Conservation (phyloP, 768 basidiomycete genomes). For the Pisolithus marmoratus region DNA sequence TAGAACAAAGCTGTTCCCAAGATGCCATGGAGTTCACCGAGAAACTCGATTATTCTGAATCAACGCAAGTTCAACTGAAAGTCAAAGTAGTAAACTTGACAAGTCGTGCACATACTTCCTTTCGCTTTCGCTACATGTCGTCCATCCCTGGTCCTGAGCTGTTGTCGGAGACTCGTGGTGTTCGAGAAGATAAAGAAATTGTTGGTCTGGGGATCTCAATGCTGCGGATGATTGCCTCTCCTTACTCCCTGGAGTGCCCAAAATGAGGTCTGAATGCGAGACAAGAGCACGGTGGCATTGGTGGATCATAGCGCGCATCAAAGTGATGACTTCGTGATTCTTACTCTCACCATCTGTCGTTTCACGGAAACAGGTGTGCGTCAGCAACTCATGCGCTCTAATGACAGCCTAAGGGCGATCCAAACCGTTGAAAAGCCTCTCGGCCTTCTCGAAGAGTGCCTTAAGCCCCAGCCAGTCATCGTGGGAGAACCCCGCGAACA, state of each 20-base stretch:
- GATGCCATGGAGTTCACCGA: slow-evolving; percentile 62
- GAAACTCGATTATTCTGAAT: slow-evolving; percentile 38
- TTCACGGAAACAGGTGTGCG: slow-evolving; percentile 13
- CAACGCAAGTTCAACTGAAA: not conserved
- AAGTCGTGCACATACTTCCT: not conserved
- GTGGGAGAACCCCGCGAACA: slow-evolving; percentile 6
- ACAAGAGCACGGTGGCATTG: slow-evolving; percentile 61
- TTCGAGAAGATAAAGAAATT: not conserved
- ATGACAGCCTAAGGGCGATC: not conserved
- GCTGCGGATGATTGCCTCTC: not conserved
- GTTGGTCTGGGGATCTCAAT: not conserved
- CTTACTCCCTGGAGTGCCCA: slow-evolving; percentile 1
- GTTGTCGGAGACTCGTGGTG: not conserved
- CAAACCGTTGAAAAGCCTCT: slow-evolving; percentile 56
- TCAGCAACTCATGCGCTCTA: not conserved
- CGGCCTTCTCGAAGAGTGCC: slow-evolving; percentile 52
- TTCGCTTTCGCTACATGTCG: not conserved
- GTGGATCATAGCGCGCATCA: slow-evolving; percentile 59
- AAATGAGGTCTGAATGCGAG: slow-evolving; percentile 9
- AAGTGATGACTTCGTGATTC: slow-evolving; percentile 39
- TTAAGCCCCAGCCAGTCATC: slow-evolving; percentile 68
- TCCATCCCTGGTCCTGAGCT: not conserved
- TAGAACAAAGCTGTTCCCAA: slow-evolving; percentile 60
- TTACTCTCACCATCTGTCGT: slow-evolving; percentile 34
- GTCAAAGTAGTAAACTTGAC: not conserved